A percentile compares a stretch with the other conserved stretches of the same genome.
These are phyloP conservation scores for Lophiotrema nucula DNA, from an alignment of 495 filamentous ascomycete species.

Conservation along the genomic window DNA sequence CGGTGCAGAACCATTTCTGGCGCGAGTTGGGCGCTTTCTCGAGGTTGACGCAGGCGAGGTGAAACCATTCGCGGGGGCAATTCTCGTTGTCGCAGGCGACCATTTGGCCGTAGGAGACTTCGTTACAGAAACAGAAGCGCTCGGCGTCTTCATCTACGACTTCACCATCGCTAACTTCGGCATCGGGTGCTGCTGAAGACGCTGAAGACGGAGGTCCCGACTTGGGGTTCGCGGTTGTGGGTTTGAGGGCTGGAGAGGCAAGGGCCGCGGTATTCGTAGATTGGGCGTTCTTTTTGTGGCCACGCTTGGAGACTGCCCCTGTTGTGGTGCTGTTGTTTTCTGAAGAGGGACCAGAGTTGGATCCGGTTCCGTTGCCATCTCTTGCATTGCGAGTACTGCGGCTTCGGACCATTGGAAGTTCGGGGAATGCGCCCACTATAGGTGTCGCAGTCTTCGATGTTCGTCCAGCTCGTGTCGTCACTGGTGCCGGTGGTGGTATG, in stretches of 20 bases:
- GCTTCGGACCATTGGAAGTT: constrained; percentile 28
- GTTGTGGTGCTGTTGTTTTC: constrained; percentile 29
- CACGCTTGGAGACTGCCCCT: constrained; percentile 18
- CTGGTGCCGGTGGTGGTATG: constrained; percentile 16
- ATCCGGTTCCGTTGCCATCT: constrained; percentile 18
- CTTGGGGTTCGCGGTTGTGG: constrained; percentile 2
- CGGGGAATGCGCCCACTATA: constrained; percentile 31
- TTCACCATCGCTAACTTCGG: constrained; percentile 22
- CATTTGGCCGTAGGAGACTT: constrained; percentile 95
- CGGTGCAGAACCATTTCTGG: constrained; percentile 33
- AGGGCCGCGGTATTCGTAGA: constrained; percentile 6
- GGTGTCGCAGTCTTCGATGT: constrained; percentile 38
- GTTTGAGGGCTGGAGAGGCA: constrained; percentile 19
- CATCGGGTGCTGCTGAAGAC: constrained; percentile 15
- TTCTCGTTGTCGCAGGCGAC: constrained; percentile 90
- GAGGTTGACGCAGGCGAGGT: constrained; percentile 86
- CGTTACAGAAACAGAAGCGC: constrained; percentile 89
- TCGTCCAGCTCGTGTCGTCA: constrained; percentile 28
- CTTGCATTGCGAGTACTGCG: constrained; percentile 31
- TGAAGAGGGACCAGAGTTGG: constrained; percentile 25
- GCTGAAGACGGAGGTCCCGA: constrained; percentile 15
- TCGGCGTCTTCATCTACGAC: constrained; percentile 69
- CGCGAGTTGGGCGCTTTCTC: constrained; percentile 72
- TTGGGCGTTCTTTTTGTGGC: constrained; percentile 24
- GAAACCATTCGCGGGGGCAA: constrained; percentile 94